Evolutionary conservation across 78 protist species (phyloP), one percentile per base, ranked within the genome.

Genomic region (Diacronema lutheri): DNA sequence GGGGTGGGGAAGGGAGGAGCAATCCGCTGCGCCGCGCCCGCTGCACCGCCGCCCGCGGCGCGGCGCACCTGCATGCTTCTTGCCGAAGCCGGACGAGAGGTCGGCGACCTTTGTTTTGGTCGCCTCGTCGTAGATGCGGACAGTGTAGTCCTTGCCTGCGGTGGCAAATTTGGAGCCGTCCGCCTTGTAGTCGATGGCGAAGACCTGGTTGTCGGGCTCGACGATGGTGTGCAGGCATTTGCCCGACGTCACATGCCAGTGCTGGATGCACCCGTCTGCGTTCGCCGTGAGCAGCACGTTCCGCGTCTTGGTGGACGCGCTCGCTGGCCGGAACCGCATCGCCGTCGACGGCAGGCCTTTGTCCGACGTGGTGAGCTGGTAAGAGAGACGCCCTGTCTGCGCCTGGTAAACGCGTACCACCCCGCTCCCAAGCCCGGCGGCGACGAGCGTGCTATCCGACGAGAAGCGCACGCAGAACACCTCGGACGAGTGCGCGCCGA

Each of bases 41-140:
- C n/a, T n/a, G n/a, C n/a, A n/a, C n/a, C n/a, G n/a, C n/a, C n/a
- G n/a, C n/a, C n/a, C n/a, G n/a, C n/a, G n/a, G n/a, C n/a, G n/a
- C n/a, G n/a, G 50, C 50, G 50, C 50, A 44, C 50, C 50, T 44
- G 50, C 50, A 7, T 44, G 50, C 50, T 44, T 44, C 50, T 44
- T 44, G 16, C 50, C 50, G 7, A 44, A 44, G 50, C 50, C 50
- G 50, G 16, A 9, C 16, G 50, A 44, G 16, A 44, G 50, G 50
- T 44, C 50, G 16, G 50, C 50, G 50, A 44, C 50, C 50, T 44
- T 44, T 9, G 19, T 1, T 79, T 90, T 90, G 11, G 93, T 87
- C 23, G 57, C 81, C 66, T 86, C 93, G 68, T 86, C 88, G 29
- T 91, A 91, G 14, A 91, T 37, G 21, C 93, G 62, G 26, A 91